Evolutionary conservation across 805 yeast genomes (phyloP), one percentile per base, ranked within the genome.

Genomic region (Tetrapisispora iriomotensis): DNA sequence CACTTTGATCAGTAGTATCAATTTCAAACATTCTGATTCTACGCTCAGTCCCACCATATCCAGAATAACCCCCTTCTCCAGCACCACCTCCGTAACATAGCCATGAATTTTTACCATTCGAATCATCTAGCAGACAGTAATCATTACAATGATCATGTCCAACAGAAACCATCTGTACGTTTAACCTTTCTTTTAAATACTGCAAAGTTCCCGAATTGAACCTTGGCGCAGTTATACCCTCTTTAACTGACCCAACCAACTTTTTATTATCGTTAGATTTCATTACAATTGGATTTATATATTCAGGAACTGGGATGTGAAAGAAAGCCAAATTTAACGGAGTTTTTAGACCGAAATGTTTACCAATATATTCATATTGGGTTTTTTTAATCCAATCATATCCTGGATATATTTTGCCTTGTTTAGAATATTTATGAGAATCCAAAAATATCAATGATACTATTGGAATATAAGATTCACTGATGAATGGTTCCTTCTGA

Each of bases 131-230:
- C 43, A 84, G 61, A 61, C 98, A 92, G 57, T 74, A 92, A 54
- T 92, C 97, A 60, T 92, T 92, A 50, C 86, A 83, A 58, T 92
- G 98, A 54, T 92, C 98, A 58, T 92, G 98, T 0, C 98, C 98
- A 13, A 84, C 94, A 39, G 81, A 68, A 0, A 78, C 74, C 0
- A 84, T 85, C 23, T 73, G 65, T 1, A 92, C 87, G 0, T 90
- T 94, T 8, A 83, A 45, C n/a, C 71, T 63, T 15, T 14, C 15
- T 6, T 70, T 68, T 20, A 92, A 63, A 0, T 73, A 62, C 7
- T 70, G 62, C 38, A 86, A 65, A 37, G 82, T 81, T 8, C 82
- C 81, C 0, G 86, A 65, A 54, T 88, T 80, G 54, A 73, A 68
- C 23, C 56, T 65, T 5, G 96, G 92, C 0, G 94, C 90, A 1